A percentile compares a stretch with the other conserved stretches of the same genome.
Conservation (phyloP, 345 rosid genomes). For the Limnanthes douglasii region DNA sequence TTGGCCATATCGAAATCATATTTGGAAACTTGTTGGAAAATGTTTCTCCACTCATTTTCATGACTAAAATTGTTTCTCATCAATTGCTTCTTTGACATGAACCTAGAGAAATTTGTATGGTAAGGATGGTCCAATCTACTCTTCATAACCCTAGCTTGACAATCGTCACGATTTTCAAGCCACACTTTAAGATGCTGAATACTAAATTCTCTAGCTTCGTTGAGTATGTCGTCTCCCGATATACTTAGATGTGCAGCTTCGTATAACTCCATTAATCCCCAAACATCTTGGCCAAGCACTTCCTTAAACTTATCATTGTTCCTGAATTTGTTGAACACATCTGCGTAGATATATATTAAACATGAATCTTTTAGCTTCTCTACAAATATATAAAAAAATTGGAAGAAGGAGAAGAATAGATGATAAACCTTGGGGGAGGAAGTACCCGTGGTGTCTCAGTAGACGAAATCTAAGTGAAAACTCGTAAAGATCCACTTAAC, state of each 20-base stretch:
- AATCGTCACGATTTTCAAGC: not conserved
- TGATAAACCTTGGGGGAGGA: too few relatives aligned
- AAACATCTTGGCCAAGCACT: constrained; percentile 8
- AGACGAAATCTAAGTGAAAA: too few relatives aligned
- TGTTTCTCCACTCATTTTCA: constrained; percentile 13
- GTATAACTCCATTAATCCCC: constrained; percentile 22
- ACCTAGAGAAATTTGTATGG: constrained; percentile 23
- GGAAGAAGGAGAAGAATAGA: too few relatives aligned
- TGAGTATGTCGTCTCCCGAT: constrained; percentile 33
- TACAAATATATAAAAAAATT: too few relatives aligned
- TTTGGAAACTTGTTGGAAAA: constrained; percentile 19
- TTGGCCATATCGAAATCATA: constrained; percentile 17
- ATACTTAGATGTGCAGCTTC: constrained; percentile 42
- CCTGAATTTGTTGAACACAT: too few relatives aligned
- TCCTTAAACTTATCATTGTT: too few relatives aligned
- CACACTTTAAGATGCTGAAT: constrained; percentile 10
- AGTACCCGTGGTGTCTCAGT: too few relatives aligned
- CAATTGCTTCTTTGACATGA: constrained; percentile 13
- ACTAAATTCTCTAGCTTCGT: constrained; percentile 15
- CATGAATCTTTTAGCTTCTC: too few relatives aligned
- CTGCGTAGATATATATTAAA: too few relatives aligned
- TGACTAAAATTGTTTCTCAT: constrained; percentile 1
- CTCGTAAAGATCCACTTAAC: too few relatives aligned
- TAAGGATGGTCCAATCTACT: constrained; percentile 17
- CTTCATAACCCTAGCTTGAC: constrained; percentile 9